Base-by-base conservation (phyloP, 2,329 filamentous ascomycete species). In the Lachnellula hyalina region DNA sequence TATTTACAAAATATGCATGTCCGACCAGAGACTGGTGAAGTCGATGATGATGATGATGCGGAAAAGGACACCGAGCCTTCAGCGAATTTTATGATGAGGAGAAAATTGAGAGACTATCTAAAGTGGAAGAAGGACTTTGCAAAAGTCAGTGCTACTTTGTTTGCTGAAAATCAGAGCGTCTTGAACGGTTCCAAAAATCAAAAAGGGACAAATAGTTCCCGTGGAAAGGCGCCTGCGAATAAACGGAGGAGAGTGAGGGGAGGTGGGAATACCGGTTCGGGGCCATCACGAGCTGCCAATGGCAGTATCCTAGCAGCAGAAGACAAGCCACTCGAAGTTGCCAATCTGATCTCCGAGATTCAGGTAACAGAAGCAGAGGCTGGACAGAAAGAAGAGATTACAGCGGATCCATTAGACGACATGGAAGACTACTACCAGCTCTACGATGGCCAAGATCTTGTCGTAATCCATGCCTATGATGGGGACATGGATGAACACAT, bases 401-500 rank as follows among this genome's bases (percentile, higher is more conserved):
- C 84, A 2, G 76, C 83, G 5, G 94, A 97, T 70, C 87, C 90
- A 1, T 77, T 96, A 7, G 88, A 96, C 47, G 82, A 96, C 67
- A 93, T 94, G 87, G 92, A 96, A 60, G 87, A 93, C 62, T 94
- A 87, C 73, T 97, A 92, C 69, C 83, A 94, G 70, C 79, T 97
- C 34, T 96, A 93, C 70, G 89, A 96, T 52, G 94, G 95, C 84
- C 82, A 90, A 63, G 89, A 96, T 62, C 76, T 97, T 19, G 80
- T 97, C 12, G 84, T 96, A 41, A 79, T 97, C 17, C 94, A 97
- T 70, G 88, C 94, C 1, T 99, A 96, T 69, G 91, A 96, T 56
- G 92, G 92, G 11, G 94, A 97, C 68, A 87, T 93, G 75, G 94
- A 99, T 70, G 94, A 97, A 68, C 90, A 96, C 69, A 81, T 97